Percentiles rank a stretch among this genome's conserved stretches.
These are phyloP conservation scores for Paraconiothyrium sp. DNA, from an alignment of 2,329 filamentous ascomycete species.

Conservation along the genomic window DNA sequence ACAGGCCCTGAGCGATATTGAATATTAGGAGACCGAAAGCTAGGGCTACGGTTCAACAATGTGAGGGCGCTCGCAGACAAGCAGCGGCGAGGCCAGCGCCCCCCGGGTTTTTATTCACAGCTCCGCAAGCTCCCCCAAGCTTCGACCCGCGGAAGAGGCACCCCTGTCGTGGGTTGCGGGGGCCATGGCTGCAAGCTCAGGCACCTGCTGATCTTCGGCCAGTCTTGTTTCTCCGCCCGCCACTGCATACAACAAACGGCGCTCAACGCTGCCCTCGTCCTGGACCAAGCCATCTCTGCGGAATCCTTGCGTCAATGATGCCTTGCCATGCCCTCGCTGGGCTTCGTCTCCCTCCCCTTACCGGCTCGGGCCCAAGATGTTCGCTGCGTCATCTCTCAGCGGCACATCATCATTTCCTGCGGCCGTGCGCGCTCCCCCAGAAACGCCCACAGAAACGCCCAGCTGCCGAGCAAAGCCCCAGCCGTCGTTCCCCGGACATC, in stretches of 20 bases:
- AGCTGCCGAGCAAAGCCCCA: slow-evolving; percentile 30
- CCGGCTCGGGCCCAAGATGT: not conserved
- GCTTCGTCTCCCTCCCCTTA: not conserved
- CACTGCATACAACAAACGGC: not conserved
- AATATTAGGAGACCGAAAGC: slow-evolving; percentile 20
- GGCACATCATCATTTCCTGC: slow-evolving; percentile 42
- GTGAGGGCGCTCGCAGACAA: slow-evolving; percentile 23
- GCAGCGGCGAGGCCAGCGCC: slow-evolving; percentile 1
- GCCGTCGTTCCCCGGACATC: slow-evolving; percentile 15
- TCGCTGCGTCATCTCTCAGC: slow-evolving; percentile 15
- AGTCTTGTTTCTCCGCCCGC: slow-evolving; percentile 7
- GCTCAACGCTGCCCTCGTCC: too few species aligned
- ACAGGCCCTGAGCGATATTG: slow-evolving; percentile 17
- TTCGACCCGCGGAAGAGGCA: slow-evolving; percentile 4
- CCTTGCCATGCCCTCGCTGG: not conserved
- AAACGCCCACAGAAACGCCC: slow-evolving; percentile 30
- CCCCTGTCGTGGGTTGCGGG: slow-evolving; percentile 7
- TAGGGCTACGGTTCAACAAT: slow-evolving; percentile 22
- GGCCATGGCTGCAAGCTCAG: slow-evolving; percentile 9
- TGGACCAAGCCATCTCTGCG: not conserved
- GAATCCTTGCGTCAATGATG: slow-evolving; percentile 2
- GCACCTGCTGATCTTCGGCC: slow-evolving; percentile 12
- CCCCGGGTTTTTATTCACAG: slow-evolving; percentile 16
- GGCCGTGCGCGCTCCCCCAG: slow-evolving; percentile 18
- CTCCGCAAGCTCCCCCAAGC: not conserved